Conservation (phyloP, 441 rosid species). For the Euphorbia schlechtendalii region DNA sequence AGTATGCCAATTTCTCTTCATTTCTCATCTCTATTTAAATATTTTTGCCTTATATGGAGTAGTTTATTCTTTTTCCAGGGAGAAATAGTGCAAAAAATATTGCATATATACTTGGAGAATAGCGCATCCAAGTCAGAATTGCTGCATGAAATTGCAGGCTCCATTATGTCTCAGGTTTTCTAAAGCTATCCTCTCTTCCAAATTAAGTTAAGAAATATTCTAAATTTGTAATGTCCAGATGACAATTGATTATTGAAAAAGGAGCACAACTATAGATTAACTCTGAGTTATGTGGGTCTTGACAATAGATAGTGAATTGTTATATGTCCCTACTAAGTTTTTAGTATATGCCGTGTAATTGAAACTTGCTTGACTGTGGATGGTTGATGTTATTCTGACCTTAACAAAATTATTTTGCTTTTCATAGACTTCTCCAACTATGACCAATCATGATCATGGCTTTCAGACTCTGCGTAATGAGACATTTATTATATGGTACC, state of each 20-base stretch:
- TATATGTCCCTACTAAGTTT: neutral
- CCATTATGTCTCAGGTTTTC: slow-evolving; percentile 62
- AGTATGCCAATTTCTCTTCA: slow-evolving; percentile 31
- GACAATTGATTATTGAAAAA: neutral
- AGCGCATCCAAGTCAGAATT: slow-evolving; percentile 53
- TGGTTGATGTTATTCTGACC: neutral
- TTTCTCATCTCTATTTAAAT: neutral
- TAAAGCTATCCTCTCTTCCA: neutral
- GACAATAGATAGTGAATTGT: neutral
- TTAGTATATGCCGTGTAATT: neutral
- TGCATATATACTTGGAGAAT: slow-evolving; percentile 60
- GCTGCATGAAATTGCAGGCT: slow-evolving; percentile 65
- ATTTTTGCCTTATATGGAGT: no score
- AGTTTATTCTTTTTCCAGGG: slow-evolving; percentile 41
- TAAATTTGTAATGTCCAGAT: neutral
- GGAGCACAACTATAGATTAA: neutral
- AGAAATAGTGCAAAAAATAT: slow-evolving; percentile 56
- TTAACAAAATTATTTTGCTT: slow-evolving; percentile 5
- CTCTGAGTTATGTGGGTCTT: slow-evolving; percentile 1
- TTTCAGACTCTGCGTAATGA: slow-evolving; percentile 54
- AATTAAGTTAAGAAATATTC: neutral
- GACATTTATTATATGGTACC: slow-evolving; percentile 70
- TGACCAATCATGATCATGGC: slow-evolving; percentile 42
- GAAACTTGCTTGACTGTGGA: neutral
- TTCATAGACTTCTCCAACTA: slow-evolving; percentile 38